Evolutionary conservation across 441 rosid genomes (phyloP), one percentile per base, ranked within the genome.

Genomic region (Erysimum cheiri): DNA sequence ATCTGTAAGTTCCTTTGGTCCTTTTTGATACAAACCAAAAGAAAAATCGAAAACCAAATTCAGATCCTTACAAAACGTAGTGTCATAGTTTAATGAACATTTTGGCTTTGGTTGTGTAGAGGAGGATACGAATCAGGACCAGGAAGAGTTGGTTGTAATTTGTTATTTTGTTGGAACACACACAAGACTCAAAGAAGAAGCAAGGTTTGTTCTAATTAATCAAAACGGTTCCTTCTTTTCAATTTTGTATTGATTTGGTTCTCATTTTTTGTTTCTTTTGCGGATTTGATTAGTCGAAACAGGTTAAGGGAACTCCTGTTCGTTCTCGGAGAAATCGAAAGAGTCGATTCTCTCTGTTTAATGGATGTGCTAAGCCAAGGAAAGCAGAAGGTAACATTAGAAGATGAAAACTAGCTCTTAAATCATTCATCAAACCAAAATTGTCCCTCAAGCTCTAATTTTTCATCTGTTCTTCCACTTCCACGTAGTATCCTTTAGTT

Each of bases 61-160:
- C 36, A 53, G 50, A 39, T 39, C 31, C 29, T 53, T 14, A 26
- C 11, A 39, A 39, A 37, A 19, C 1, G 1, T 37, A 36, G 10
- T 1, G 12, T 36, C 37, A 24, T 14, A 28, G 8, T 14, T 5
- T 32, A 15, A 40, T 53, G 56, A 68, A 70, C 47, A 63, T 65
- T 72, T 29, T 44, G 58, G 62, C 69, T 52, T 67, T 67, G 58
- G 61, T 75, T 62, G 69, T 79, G 49, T 58, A 92, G 97, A 83
- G 94, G 91, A 60, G 96, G 91, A 50, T 92, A 90, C 7, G 99
- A 95, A 68, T 89, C 99, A 59, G 89, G 95, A 48, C 72, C 99
- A 10, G 89, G 84, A 40, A 74, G 77, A 33, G 85, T 91, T 61
- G 98, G 97, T 50, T 95, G 99, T 82, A 82, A 86, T 36, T 81